Evolutionary conservation across 495 filamentous ascomycete genomes (phyloP).

Genomic region (Parathielavia hyrcaniae): DNA sequence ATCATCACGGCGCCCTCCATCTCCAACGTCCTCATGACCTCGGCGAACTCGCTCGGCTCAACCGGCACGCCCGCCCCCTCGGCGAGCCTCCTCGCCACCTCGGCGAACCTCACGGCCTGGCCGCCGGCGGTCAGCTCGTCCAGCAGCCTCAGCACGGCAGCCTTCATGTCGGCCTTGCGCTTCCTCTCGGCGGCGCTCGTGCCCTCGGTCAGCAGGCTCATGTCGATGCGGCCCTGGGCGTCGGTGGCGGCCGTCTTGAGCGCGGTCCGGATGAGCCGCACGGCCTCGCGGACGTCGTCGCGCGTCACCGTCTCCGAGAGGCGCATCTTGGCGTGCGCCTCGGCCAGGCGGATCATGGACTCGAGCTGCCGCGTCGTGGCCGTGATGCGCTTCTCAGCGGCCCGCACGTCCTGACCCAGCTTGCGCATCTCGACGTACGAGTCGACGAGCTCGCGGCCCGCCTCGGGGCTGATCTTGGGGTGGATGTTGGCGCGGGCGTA

Average conservation of each 20-base stretch:
- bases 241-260: constrained; percentile 96
- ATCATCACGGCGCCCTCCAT: constrained; percentile 78
- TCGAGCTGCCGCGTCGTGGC: constrained; percentile 94
- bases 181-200: constrained; percentile 77
- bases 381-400: constrained; percentile 90
- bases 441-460: constrained; percentile 71
- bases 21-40: constrained; percentile 72
- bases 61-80: constrained; percentile 70
- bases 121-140: constrained; percentile 71
- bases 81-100: constrained; percentile 64
- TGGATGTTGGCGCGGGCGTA: constrained; percentile 87
- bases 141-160: constrained; percentile 61
- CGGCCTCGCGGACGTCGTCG: constrained; percentile 83
- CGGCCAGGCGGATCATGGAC: constrained; percentile 91
- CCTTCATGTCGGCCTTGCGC: constrained; percentile 77
- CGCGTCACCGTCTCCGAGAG: constrained; percentile 67
- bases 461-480: constrained; percentile 68
- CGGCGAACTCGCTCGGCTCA: constrained; percentile 71
- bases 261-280: constrained; percentile 85
- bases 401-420: constrained; percentile 88
- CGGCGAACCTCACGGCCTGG: constrained; percentile 65
- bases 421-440: constrained; percentile 95
- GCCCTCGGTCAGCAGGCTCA: constrained; percentile 89
- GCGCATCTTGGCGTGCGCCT: constrained; percentile 97
- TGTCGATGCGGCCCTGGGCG: constrained; percentile 89